phyloP scores from a whole-genome alignment of 371 early-diverging fungal species.

The Circinella minor region DNA sequence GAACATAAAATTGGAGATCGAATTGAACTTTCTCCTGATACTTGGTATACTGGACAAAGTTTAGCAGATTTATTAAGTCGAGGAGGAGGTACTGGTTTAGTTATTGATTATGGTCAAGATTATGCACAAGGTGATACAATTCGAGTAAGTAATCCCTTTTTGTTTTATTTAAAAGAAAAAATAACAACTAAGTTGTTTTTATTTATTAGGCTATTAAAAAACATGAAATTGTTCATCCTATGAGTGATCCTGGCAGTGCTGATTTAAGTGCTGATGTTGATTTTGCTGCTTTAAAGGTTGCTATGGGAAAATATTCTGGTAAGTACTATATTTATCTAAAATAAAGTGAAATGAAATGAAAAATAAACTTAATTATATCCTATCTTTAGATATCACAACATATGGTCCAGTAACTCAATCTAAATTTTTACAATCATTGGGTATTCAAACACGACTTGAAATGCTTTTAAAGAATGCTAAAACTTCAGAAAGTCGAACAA shows the following conservation, averaged over 20 bases:
- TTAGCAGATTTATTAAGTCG: constrained; percentile 68
- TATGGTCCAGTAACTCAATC: constrained; percentile 89
- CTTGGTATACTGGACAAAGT: constrained; percentile 60
- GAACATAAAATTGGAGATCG: constrained; percentile 70
- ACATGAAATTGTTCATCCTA: constrained; percentile 81
- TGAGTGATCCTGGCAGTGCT: constrained; percentile 81
- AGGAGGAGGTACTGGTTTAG: constrained; percentile 77
- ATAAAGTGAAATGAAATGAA: too few relatives aligned
- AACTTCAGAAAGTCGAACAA: constrained; percentile 52
- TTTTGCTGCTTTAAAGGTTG: constrained; percentile 76
- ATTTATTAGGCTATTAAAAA: constrained; percentile 76
- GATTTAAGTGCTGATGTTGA: constrained; percentile 96
- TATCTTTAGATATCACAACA: constrained; percentile 25
- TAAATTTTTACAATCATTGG: constrained; percentile 80
- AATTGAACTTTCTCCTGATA: constrained; percentile 88
- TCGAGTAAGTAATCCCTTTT: constrained; percentile 58
- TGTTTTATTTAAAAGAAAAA: not conserved
- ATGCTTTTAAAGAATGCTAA: constrained; percentile 70
- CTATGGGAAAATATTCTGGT: constrained; percentile 48
- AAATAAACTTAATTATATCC: not conserved
- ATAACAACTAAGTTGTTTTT: too few relatives aligned
- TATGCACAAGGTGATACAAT: constrained; percentile 77
- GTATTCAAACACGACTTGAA: constrained; percentile 80
- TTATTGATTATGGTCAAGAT: constrained; percentile 93
- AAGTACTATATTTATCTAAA: constrained; percentile 28